Conservation (phyloP, 208 protist genomes). For the Herpetomonas samuelpessoai region DNA sequence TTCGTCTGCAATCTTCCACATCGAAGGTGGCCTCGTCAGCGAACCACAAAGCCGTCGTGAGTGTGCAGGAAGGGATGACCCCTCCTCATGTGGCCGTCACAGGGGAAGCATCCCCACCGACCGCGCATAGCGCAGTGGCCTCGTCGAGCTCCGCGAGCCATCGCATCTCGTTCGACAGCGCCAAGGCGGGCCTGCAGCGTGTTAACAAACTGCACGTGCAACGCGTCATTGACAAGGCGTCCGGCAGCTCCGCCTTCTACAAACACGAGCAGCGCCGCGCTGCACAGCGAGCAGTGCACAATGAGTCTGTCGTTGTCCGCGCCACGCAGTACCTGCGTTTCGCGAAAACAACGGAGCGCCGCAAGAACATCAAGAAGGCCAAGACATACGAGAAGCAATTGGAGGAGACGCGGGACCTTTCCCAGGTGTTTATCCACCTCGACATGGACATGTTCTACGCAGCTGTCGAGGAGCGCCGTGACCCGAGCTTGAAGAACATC, state of each 20-base stretch:
- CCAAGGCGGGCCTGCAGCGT: slow-evolving; percentile 60
- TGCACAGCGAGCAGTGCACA: slow-evolving; percentile 27
- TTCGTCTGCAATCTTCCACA: too few relatives aligned
- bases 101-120: too few relatives aligned
- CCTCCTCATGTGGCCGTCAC: too few relatives aligned
- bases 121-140: too few relatives aligned
- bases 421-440: slow-evolving; percentile 48
- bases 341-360: slow-evolving; percentile 4
- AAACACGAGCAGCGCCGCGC: slow-evolving; percentile 68
- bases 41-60: too few relatives aligned
- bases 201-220: slow-evolving; percentile 57
- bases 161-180: slow-evolving; percentile 48
- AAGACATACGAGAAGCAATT: slow-evolving; percentile 20
- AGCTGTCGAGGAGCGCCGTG: slow-evolving; percentile 85
- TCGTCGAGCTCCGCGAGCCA: slow-evolving; percentile 12
- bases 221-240: slow-evolving; percentile 44
- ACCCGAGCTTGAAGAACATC: slow-evolving; percentile 63
- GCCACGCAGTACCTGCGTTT: slow-evolving; percentile 17
- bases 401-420: slow-evolving; percentile 21
- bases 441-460: slow-evolving; percentile 94
- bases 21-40: too few relatives aligned
- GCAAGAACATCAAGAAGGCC: slow-evolving; percentile 6
- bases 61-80: too few relatives aligned
- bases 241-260: slow-evolving; percentile 61
- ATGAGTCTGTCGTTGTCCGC: slow-evolving; percentile 9